Percentiles rank a stretch among this genome's conserved stretches.
Conservation (phyloP, 1,139 yeast species). For the Debaryomycetaceae sp. region DNA sequence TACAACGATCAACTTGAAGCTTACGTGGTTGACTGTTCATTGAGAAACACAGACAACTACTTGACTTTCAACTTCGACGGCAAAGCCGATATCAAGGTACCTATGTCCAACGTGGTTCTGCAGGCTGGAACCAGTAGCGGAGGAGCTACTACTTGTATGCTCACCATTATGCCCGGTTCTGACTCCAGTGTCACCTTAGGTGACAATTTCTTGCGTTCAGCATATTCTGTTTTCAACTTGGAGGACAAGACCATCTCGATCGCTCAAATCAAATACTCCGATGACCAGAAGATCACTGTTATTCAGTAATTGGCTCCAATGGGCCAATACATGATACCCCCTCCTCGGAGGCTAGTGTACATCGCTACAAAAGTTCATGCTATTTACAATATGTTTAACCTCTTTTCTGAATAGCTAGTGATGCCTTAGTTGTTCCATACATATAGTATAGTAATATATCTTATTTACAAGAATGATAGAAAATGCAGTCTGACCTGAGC, state of each 20-base stretch:
- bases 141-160: conserved; percentile 9
- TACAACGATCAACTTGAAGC: conserved; percentile 12
- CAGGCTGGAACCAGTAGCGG: conserved; percentile 11
- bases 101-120: conserved; percentile 19
- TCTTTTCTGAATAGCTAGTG: no score
- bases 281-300: conserved; percentile 20
- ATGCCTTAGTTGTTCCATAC: no score
- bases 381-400: background rate
- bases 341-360: no score
- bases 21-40: conserved; percentile 27
- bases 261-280: conserved; percentile 34
- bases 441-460: no score
- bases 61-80: conserved; percentile 26
- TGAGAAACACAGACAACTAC: conserved; percentile 21
- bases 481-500: no score
- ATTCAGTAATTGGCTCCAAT: conserved; percentile 4
- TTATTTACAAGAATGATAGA: no score
- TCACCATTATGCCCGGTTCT: conserved; percentile 15
- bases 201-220: conserved; percentile 36
- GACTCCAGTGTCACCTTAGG: conserved; percentile 22
- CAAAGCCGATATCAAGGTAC: conserved; percentile 20
- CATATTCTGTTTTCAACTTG: conserved; percentile 36
- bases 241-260: conserved; percentile 35
- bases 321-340: no score
- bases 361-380: no score